Conservation (phyloP, 352 stramenopile genomes). For the Phytopythium helicoides region DNA sequence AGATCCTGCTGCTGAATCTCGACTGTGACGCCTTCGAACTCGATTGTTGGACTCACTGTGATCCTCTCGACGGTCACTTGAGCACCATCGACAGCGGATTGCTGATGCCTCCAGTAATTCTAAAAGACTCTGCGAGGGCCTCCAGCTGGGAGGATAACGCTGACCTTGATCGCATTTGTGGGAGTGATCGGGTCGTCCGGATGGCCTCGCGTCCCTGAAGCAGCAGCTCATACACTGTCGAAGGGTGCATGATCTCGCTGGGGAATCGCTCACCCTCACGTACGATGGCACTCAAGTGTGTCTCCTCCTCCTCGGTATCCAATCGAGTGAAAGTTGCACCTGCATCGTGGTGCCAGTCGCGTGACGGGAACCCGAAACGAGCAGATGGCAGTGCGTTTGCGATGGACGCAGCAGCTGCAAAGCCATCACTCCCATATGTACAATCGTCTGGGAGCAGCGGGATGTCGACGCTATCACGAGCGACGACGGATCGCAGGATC, state of each 20-base stretch:
- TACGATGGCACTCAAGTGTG: too few relatives aligned
- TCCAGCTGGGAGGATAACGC: too few relatives aligned
- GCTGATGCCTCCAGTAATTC: too few relatives aligned
- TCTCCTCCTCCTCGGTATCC: not conserved
- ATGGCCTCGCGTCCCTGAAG: slow-evolving; percentile 16
- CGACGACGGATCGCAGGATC: slow-evolving; percentile 7
- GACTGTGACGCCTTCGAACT: slow-evolving; percentile 24
- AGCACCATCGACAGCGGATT: not conserved
- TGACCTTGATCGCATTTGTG: not conserved
- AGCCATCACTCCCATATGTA: not conserved
- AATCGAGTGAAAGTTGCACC: not conserved
- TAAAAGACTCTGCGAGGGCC: too few relatives aligned
- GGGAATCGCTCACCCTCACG: too few relatives aligned
- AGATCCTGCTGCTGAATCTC: slow-evolving; percentile 19
- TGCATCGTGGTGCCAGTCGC: slow-evolving; percentile 20
- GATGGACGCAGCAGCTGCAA: not conserved
- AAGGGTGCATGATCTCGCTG: slow-evolving; percentile 15
- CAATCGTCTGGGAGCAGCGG: not conserved
- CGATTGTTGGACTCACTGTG: slow-evolving; percentile 21
- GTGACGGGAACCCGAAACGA: slow-evolving; percentile 25
- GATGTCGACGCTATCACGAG: not conserved
- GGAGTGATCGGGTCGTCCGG: slow-evolving; percentile 14
- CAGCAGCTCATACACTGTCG: slow-evolving; percentile 28
- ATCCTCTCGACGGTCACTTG: slow-evolving; percentile 22
- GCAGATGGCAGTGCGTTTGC: slow-evolving; percentile 4